Evolutionary conservation across 2,329 filamentous ascomycete genomes (phyloP).

Genomic region (Aureobasidium namibiae): DNA sequence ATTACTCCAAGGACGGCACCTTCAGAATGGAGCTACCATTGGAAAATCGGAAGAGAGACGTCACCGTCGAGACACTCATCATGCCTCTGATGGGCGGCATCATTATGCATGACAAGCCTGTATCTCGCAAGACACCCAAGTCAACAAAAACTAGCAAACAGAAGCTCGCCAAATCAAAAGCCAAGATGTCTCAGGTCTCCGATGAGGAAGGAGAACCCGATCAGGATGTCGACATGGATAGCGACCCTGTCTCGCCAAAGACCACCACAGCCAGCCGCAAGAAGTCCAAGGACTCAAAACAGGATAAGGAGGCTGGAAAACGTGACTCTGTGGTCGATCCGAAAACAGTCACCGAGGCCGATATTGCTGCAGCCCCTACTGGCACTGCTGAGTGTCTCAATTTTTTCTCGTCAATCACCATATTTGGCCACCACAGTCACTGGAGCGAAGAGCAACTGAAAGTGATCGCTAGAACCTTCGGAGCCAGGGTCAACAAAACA

Average conservation of each 20-base stretch:
- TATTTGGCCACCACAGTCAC: constrained; percentile 14
- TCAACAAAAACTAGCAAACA: background rate
- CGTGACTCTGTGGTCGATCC: background rate
- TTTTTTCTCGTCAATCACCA: background rate
- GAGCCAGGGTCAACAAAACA: constrained; percentile 8
- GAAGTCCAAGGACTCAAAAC: background rate
- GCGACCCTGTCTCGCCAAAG: background rate
- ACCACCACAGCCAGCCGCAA: background rate
- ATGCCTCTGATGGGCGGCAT: background rate
- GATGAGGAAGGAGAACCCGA: background rate
- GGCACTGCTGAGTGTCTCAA: constrained; percentile 7
- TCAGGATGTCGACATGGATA: background rate
- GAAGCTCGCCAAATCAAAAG: background rate
- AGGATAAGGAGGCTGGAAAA: background rate
- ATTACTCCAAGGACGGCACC: background rate
- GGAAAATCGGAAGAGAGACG: background rate
- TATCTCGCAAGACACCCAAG: background rate
- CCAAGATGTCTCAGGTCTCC: background rate
- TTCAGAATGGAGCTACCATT: background rate
- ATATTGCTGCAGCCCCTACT: constrained; percentile 4
- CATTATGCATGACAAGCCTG: background rate
- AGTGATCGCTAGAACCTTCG: constrained; percentile 12
- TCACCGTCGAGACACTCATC: background rate
- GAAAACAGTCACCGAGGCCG: background rate
- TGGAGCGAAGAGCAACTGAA: constrained; percentile 11